Base-by-base conservation (phyloP, 352 stramenopile species). In the Globisporangium canariense region DNA sequence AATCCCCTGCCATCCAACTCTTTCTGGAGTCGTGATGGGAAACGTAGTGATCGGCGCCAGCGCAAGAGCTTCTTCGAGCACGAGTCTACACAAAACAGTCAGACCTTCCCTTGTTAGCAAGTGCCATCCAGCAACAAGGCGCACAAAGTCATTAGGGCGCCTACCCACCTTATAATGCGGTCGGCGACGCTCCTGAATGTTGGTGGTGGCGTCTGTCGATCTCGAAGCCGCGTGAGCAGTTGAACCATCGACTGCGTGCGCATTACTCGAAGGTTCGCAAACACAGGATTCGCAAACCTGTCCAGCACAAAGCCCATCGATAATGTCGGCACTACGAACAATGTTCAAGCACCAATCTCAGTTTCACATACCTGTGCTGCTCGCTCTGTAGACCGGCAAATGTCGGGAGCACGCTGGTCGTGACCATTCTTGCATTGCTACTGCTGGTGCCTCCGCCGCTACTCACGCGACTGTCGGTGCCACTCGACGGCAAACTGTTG, bases 31-130 rank as follows among this genome's bases (percentile, higher is more conserved):
- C 32, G 36, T 66, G 41, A 62, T 52, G 13, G 34, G 11, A 28
- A 57, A 25, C 8, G 41, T n/a, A 5, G n/a, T 14, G 0, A 28
- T 16, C 25, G 61, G 61, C 4, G 30, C 52, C 61, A 66, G 60
- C 41, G 52, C 41, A 8, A 66, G 52, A 13, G 61, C 40, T 55
- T 66, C 61, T 46, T 61, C 61, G 2, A 66, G 30, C 9, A 66
- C 18, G 6, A 66, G 41, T n/a, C 61, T 66, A 6, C 36, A 3
- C 28, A 43, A 18, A 28, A 18, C 14, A 5, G 22, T 57, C 58
- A 64, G 30, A 8, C 22, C 7, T 5, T 18, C 10, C 22, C n/a
- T 4, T 46, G 32, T 36, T 36, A 36, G 32, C 32, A 36, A 36
- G 32, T 36, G 32, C 32, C 32, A 36, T 34, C 36, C 2, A 28